Percentiles rank a stretch among this genome's conserved stretches.
Evolutionary conservation across 2,329 filamentous ascomycete species (phyloP).

Genomic region (Colletotrichum orbiculare): DNA sequence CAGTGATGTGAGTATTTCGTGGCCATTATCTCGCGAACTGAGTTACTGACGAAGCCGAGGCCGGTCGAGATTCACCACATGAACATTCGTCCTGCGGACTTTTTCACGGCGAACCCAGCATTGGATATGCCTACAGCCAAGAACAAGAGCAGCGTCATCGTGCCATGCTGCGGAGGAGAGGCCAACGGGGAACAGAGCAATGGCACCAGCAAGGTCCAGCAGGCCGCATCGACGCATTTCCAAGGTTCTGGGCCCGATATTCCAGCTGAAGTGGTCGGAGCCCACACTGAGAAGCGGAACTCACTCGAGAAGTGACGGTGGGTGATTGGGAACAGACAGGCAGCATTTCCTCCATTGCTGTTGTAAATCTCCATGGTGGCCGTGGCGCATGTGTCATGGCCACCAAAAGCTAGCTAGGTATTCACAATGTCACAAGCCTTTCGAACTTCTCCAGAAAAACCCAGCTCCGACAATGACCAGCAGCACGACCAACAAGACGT

Average conservation of each 20-base stretch:
- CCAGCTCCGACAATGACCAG: too few species aligned
- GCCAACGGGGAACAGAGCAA: slow-evolving; percentile 4
- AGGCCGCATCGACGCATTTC: slow-evolving; percentile 45
- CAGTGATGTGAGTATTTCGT: slow-evolving; percentile 58
- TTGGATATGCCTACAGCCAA: slow-evolving; percentile 54
- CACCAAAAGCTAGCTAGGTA: too few species aligned
- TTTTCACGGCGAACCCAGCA: slow-evolving; percentile 59
- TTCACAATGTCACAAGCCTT: too few species aligned
- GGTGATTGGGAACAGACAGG: too few species aligned
- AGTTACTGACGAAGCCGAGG: slow-evolving; percentile 39
- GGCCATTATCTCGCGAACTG: background rate
- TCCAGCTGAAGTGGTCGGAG: slow-evolving; percentile 38
- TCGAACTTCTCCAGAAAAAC: too few species aligned
- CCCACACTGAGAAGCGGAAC: slow-evolving; percentile 21
- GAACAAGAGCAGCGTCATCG: slow-evolving; percentile 55
- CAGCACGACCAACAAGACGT: too few species aligned
- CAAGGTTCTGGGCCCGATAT: slow-evolving; percentile 47
- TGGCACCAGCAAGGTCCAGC: slow-evolving; percentile 41
- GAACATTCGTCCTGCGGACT: slow-evolving; percentile 57
- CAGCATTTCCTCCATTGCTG: too few species aligned
- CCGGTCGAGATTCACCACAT: slow-evolving; percentile 60
- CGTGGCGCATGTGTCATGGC: too few species aligned
- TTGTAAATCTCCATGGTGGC: too few species aligned
- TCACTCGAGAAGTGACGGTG: too few species aligned
- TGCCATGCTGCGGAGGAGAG: slow-evolving; percentile 46